These are phyloP conservation scores for Trypanosoma rangeli DNA, from an alignment of 208 protist genomes.

Conservation along the genomic window DNA sequence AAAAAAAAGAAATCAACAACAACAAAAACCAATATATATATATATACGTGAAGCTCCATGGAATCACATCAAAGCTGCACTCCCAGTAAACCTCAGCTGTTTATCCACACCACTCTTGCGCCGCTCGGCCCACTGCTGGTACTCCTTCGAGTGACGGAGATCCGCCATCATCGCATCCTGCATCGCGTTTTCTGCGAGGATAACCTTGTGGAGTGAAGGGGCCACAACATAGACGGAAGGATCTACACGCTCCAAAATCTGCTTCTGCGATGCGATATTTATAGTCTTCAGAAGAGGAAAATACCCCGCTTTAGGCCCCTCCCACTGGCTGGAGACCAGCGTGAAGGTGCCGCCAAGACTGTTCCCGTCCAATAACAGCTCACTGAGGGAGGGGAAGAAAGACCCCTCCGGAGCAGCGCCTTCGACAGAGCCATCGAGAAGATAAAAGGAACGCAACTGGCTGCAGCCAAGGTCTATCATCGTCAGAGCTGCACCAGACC, in stretches of 20 bases:
- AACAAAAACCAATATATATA: no score
- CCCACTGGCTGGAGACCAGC: conserved; percentile 3
- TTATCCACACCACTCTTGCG: conserved; percentile 32
- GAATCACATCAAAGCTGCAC: conserved; percentile 24
- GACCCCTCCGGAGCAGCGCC: background rate
- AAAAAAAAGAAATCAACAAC: no score
- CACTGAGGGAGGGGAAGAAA: conserved; percentile 29
- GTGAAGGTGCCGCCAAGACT: conserved; percentile 31
- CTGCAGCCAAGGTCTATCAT: conserved; percentile 22
- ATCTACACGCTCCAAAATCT: conserved; percentile 27
- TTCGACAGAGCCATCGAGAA: conserved; percentile 17
- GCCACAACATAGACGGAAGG: conserved; percentile 29
- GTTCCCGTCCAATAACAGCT: conserved; percentile 43
- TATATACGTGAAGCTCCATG: background rate
- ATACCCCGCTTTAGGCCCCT: background rate
- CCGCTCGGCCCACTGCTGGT: conserved; percentile 31
- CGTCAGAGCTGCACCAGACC: conserved; percentile 23
- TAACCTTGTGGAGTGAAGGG: conserved; percentile 32
- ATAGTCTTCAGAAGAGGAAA: conserved; percentile 34
- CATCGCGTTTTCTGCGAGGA: conserved; percentile 24
- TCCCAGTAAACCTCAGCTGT: conserved; percentile 27
- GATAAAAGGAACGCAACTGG: conserved; percentile 22
- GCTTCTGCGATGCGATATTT: conserved; percentile 19
- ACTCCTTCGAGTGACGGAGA: conserved; percentile 25
- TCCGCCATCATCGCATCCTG: conserved; percentile 23